Percentiles rank a stretch among this genome's conserved stretches.
Conservation (phyloP, 352 stramenopile species). For the Pythium plurisporium region DNA sequence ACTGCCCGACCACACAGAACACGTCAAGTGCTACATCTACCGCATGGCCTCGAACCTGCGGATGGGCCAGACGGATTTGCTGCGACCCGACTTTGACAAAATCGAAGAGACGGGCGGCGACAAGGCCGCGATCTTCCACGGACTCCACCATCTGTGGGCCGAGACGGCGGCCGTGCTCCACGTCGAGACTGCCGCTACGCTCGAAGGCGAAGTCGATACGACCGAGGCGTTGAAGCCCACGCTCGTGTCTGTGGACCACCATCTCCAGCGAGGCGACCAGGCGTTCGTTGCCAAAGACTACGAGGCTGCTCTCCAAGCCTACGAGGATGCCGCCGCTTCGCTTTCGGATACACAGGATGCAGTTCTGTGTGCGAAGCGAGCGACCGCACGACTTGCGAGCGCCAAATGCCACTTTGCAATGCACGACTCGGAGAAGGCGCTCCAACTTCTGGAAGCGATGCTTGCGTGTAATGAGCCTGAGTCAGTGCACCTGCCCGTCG, state of each 20-base stretch:
- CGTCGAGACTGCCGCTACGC: constrained; percentile 27
- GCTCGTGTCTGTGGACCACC: constrained; percentile 53
- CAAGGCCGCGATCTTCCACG: constrained; percentile 75
- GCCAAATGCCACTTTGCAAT: constrained; percentile 64
- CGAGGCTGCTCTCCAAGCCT: constrained; percentile 40
- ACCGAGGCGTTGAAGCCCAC: constrained; percentile 16
- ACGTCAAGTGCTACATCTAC: constrained; percentile 75
- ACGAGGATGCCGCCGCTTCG: constrained; percentile 39
- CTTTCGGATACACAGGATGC: constrained; percentile 7
- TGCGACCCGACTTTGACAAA: constrained; percentile 44
- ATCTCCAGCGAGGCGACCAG: constrained; percentile 50
- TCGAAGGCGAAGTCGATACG: not conserved
- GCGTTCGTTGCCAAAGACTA: constrained; percentile 63
- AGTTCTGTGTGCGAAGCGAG: constrained; percentile 25
- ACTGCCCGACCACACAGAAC: constrained; percentile 52
- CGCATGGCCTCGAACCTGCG: constrained; percentile 68
- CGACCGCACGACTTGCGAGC: constrained; percentile 42
- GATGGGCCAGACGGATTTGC: constrained; percentile 45
- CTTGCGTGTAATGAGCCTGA: constrained; percentile 35
- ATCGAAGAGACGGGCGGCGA: constrained; percentile 57
- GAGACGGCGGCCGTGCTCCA: constrained; percentile 47
- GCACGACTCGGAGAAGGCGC: constrained; percentile 41
- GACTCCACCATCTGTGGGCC: constrained; percentile 61
- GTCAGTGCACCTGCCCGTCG: not conserved
- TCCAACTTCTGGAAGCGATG: not conserved